phyloP scores from a whole-genome alignment of 164 flowering plant genomes.

The Vitis cinerea region DNA sequence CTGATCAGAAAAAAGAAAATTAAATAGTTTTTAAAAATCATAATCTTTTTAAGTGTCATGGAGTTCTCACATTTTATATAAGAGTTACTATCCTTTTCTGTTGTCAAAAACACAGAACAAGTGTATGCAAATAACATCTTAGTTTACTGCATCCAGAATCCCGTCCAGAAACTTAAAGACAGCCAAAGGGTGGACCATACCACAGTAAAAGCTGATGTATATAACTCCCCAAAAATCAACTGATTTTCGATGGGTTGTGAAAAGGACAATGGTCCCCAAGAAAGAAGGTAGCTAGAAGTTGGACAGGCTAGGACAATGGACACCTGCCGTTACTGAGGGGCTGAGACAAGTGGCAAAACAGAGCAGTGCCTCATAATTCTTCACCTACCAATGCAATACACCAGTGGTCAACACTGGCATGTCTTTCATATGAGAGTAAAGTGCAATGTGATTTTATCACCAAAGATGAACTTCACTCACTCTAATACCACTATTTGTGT shows the following conservation, averaged over 20 bases:
- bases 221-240: conserved; percentile 9
- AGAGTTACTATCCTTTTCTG: no score
- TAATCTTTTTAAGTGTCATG: no score
- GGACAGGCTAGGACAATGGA: conserved; percentile 12
- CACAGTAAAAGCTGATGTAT: conserved; percentile 9
- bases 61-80: no score
- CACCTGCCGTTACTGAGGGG: conserved; percentile 8
- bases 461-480: neutral
- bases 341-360: conserved; percentile 7
- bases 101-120: no score
- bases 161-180: conserved; percentile 1
- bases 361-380: conserved; percentile 11
- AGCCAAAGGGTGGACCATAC: conserved; percentile 15
- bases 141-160: conserved; percentile 1
- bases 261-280: neutral
- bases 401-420: no score
- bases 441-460: neutral
- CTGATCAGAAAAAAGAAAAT: no score
- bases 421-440: no score
- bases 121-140: neutral
- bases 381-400: conserved; percentile 12
- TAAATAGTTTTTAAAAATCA: no score
- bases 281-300: neutral
- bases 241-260: neutral
- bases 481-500: neutral